phyloP scores from a whole-genome alignment of 179 eudicot genomes.

The Beta macrorhiza region DNA sequence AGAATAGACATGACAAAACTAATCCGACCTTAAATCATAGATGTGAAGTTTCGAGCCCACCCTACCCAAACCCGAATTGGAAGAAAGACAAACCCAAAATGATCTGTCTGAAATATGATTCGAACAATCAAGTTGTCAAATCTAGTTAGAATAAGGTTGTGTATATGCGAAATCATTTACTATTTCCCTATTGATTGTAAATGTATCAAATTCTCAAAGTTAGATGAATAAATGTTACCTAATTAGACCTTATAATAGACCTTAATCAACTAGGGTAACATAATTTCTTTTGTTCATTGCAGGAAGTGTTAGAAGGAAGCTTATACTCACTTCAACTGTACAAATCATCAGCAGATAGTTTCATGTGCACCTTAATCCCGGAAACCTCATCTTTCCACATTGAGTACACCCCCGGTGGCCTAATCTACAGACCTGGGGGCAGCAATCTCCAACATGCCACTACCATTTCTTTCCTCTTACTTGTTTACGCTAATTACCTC shows the following conservation, averaged over 20 bases:
- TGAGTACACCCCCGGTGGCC: slow-evolving; percentile 75
- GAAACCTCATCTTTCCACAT: slow-evolving; percentile 69
- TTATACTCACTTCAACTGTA: slow-evolving; percentile 61
- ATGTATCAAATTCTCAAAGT: background rate
- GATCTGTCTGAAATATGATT: too few relatives aligned
- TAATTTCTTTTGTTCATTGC: background rate
- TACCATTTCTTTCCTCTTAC: slow-evolving; percentile 66
- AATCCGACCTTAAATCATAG: too few relatives aligned
- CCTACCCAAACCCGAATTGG: too few relatives aligned
- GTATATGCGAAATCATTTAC: background rate
- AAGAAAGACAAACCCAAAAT: too few relatives aligned
- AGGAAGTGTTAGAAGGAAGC: slow-evolving; percentile 76
- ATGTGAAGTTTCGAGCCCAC: too few relatives aligned
- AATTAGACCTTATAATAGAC: too few relatives aligned
- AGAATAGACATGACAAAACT: too few relatives aligned
- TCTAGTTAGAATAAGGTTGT: background rate
- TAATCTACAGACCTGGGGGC: slow-evolving; percentile 81
- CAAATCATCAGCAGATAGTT: slow-evolving; percentile 81
- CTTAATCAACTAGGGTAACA: background rate
- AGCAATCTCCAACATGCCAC: slow-evolving; percentile 90
- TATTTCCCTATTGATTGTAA: background rate
- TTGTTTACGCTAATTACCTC: slow-evolving; percentile 70
- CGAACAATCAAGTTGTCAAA: background rate
- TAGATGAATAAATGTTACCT: background rate
- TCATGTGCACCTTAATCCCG: slow-evolving; percentile 84